phyloP scores from a whole-genome alignment of 164 flowering plant species.

The Chloranthus sessilifolius region DNA sequence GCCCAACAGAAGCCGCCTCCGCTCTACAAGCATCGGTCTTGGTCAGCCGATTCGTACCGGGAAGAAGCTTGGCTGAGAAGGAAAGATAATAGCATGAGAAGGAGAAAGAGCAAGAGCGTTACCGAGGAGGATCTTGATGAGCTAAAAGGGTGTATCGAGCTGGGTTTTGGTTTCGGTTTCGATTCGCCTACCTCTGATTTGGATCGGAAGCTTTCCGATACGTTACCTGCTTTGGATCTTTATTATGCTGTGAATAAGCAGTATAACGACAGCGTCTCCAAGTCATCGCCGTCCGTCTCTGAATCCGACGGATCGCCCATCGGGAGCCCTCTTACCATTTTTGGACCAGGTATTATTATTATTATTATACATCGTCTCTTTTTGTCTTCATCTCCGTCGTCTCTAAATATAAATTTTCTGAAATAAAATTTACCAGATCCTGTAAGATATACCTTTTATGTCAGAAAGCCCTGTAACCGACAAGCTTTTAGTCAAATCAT shows the following conservation, averaged over 20 bases:
- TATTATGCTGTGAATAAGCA: conserved; percentile 62
- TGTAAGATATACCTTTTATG: too few species aligned
- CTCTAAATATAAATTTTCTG: too few species aligned
- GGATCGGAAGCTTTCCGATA: conserved; percentile 45
- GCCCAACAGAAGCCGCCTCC: conserved; percentile 10
- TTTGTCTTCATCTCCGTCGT: too few species aligned
- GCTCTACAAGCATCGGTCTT: conserved; percentile 55
- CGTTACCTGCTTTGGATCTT: conserved; percentile 67
- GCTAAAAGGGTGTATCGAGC: conserved; percentile 68
- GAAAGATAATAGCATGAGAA: conserved; percentile 21
- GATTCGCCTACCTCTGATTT: conserved; percentile 49
- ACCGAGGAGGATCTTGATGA: conserved; percentile 84
- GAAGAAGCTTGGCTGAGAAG: conserved; percentile 57
- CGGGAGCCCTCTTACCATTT: conserved; percentile 36
- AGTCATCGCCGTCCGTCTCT: conserved; percentile 21
- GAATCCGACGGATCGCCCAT: conserved; percentile 18
- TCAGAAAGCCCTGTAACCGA: too few species aligned
- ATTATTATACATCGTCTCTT: too few species aligned
- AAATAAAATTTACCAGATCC: neutral
- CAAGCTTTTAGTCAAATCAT: too few species aligned
- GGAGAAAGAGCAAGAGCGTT: conserved; percentile 54
- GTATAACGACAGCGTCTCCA: conserved; percentile 34
- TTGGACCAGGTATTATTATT: conserved; percentile 45
- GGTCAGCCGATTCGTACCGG: conserved; percentile 49
- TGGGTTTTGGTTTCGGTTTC: conserved; percentile 76